Conservation (phyloP, 2,329 filamentous ascomycete species). For the Hypomyces perniciosus region DNA sequence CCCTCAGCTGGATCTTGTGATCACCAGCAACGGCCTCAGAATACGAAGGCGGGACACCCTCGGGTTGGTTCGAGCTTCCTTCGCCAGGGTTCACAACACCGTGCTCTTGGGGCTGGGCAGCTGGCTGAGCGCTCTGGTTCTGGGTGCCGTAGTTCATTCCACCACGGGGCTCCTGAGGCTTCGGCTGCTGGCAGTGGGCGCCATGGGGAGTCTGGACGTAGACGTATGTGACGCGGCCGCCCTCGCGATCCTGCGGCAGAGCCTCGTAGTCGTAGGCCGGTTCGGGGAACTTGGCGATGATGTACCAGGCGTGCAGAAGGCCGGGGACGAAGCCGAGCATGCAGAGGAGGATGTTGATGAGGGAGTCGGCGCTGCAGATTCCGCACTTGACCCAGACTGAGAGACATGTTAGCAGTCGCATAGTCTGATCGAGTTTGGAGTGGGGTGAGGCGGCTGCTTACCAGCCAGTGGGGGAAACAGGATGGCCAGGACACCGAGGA, state of each 20-base stretch:
- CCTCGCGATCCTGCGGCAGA: conserved; percentile 40
- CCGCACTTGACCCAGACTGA: conserved; percentile 94
- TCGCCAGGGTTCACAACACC: conserved; percentile 33
- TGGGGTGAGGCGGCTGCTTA: conserved; percentile 24
- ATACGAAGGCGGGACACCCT: conserved; percentile 69
- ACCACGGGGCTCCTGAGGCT: conserved; percentile 13
- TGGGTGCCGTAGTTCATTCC: conserved; percentile 43
- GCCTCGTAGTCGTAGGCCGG: conserved; percentile 62
- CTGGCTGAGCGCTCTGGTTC: not conserved
- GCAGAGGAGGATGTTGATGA: conserved; percentile 94
- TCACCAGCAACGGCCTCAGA: conserved; percentile 85
- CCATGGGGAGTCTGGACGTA: conserved; percentile 53
- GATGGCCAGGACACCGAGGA: conserved; percentile 41
- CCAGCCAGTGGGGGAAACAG: conserved; percentile 41
- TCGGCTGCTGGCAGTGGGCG: conserved; percentile 30
- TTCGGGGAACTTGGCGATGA: conserved; percentile 87
- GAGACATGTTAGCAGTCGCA: conserved; percentile 16
- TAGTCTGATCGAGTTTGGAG: not conserved
- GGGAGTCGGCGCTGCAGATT: conserved; percentile 82
- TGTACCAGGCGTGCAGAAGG: conserved; percentile 95
- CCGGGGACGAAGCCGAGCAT: conserved; percentile 74
- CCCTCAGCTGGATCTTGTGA: conserved; percentile 70
- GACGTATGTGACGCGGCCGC: conserved; percentile 67
- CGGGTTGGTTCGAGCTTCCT: conserved; percentile 33
- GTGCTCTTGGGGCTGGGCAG: conserved; percentile 28